These are phyloP conservation scores for Blastomyces percursus DNA, from an alignment of 2,329 filamentous ascomycete species.

Conservation along the genomic window DNA sequence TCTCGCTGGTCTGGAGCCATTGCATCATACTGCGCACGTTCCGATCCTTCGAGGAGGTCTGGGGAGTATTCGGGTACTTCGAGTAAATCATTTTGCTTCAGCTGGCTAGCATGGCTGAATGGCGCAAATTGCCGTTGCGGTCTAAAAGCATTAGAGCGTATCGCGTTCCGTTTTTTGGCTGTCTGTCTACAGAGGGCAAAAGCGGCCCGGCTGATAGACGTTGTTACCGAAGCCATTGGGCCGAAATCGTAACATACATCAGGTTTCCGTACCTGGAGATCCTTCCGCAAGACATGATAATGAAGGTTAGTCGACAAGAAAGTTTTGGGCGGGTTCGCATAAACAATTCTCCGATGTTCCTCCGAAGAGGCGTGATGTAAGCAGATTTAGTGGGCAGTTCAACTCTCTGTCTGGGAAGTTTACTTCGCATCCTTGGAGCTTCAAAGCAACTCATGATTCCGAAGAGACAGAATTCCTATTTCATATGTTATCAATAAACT, in stretches of 20 bases:
- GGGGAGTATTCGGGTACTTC: conserved; percentile 2
- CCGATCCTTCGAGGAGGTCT: not conserved
- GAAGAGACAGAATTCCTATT: not conserved
- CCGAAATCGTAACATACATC: conserved; percentile 12
- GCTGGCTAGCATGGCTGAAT: not conserved
- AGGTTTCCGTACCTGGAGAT: not conserved
- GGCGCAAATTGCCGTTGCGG: not conserved
- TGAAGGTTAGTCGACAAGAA: not conserved
- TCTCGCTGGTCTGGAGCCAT: conserved; percentile 21
- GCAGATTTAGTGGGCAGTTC: not conserved
- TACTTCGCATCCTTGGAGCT: not conserved
- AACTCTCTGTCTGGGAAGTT: not conserved
- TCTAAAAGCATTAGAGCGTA: conserved; percentile 3
- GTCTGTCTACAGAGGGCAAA: conserved; percentile 25
- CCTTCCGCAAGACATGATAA: not conserved
- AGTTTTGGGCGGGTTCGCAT: not conserved
- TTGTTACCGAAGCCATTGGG: conserved; percentile 32
- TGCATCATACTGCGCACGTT: conserved; percentile 5
- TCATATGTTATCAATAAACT: not conserved
- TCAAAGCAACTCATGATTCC: not conserved
- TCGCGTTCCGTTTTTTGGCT: conserved; percentile 12
- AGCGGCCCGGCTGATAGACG: conserved; percentile 30
- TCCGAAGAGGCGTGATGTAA: not conserved
- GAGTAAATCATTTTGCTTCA: not conserved
- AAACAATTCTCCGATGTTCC: not conserved